Evolutionary conservation across 1,284 basidiomycete genomes (phyloP).

Genomic region (Blastosporella zonata): DNA sequence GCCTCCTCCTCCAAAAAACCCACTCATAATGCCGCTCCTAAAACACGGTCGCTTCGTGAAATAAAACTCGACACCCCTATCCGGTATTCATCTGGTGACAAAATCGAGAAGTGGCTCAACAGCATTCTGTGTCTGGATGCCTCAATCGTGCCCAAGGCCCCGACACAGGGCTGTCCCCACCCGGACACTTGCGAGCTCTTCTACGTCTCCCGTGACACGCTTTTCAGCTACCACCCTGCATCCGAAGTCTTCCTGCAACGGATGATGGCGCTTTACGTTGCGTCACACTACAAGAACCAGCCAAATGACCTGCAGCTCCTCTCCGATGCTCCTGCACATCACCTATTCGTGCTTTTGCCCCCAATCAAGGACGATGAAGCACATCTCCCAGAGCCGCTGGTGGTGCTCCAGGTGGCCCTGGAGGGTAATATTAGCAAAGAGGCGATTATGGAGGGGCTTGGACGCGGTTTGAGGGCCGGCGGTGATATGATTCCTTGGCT

Average conservation of each 20-base stretch:
- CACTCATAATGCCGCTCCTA: conserved; percentile 54
- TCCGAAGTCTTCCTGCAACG: conserved; percentile 96
- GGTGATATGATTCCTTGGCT: conserved; percentile 99
- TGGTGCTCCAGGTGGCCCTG: conserved; percentile 92
- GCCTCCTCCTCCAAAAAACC: conserved; percentile 50
- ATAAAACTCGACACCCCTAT: conserved; percentile 96
- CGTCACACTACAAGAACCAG: conserved; percentile 98
- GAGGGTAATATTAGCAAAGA: conserved; percentile 92
- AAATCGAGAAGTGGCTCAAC: conserved; percentile 95
- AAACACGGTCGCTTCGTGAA: conserved; percentile 83
- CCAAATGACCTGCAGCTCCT: conserved; percentile 98
- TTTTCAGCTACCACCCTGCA: conserved; percentile 97
- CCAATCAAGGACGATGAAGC: conserved; percentile 86
- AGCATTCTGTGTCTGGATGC: conserved; percentile 90
- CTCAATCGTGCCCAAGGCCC: conserved; percentile 60
- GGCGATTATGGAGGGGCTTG: conserved; percentile 84
- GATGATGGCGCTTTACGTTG: conserved; percentile 98
- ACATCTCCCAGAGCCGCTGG: conserved; percentile 88
- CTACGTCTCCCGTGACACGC: conserved; percentile 93
- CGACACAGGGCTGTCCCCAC: conserved; percentile 84
- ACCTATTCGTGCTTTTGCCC: conserved; percentile 93
- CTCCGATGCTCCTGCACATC: conserved; percentile 95
- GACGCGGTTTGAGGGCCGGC: conserved; percentile 77
- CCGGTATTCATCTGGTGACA: conserved; percentile 86
- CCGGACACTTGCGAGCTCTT: conserved; percentile 93